A percentile compares a stretch with the other conserved stretches of the same genome.
phyloP scores from a whole-genome alignment of 2,329 filamentous ascomycete species.

The Rhytidhysteron rufulum region DNA sequence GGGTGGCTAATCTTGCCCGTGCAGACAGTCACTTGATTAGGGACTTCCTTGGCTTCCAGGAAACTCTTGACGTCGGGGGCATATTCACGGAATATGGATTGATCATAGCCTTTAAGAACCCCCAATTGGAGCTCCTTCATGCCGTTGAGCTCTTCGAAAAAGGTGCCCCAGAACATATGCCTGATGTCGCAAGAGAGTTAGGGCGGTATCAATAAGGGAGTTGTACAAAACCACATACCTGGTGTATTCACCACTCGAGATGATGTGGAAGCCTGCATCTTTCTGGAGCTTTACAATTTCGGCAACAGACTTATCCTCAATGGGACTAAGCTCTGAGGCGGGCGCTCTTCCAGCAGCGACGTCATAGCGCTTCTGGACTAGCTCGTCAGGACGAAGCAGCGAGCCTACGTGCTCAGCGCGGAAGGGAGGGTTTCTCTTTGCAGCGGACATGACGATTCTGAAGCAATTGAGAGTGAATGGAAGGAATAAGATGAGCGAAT shows the following conservation, averaged over 20 bases:
- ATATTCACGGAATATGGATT: constrained; percentile 55
- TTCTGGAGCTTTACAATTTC: constrained; percentile 64
- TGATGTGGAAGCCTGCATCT: constrained; percentile 57
- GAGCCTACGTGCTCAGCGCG: constrained; percentile 71
- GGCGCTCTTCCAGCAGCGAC: constrained; percentile 49
- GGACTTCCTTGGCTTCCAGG: constrained; percentile 52
- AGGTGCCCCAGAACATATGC: constrained; percentile 55
- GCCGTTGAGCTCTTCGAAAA: constrained; percentile 53
- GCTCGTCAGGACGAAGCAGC: constrained; percentile 60
- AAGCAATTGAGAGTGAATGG: constrained; percentile 2
- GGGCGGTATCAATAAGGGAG: neutral
- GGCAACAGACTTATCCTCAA: constrained; percentile 64
- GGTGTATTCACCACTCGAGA: constrained; percentile 67
- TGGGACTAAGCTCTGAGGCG: constrained; percentile 44
- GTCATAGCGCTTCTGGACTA: constrained; percentile 57
- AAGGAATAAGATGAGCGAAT: neutral
- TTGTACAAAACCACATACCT: constrained; percentile 16
- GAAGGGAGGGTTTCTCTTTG: constrained; percentile 54
- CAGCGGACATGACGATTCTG: constrained; percentile 31
- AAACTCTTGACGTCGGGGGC: constrained; percentile 61
- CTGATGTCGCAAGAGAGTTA: constrained; percentile 12
- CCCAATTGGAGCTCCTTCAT: constrained; percentile 49
- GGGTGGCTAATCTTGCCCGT: constrained; percentile 56
- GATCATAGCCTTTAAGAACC: constrained; percentile 43
- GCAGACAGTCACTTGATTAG: constrained; percentile 55